A percentile compares a stretch with the other conserved stretches of the same genome.
Evolutionary conservation across 2,329 filamentous ascomycete genomes (phyloP).

Genomic region (Cordyceps pruinosa): DNA sequence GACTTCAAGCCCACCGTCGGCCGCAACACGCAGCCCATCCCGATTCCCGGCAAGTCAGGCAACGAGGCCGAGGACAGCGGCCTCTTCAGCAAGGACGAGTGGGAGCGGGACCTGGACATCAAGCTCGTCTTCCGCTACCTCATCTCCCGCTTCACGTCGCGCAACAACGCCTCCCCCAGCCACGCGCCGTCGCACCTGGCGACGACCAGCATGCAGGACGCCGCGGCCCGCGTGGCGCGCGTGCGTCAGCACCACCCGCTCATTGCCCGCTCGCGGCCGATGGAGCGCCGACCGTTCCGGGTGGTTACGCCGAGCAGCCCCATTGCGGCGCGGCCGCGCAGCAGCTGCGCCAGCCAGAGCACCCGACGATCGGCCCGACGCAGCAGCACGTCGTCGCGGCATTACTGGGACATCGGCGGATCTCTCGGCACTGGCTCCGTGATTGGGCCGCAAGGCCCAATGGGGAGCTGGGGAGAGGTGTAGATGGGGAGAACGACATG

Average conservation of each 20-base stretch:
- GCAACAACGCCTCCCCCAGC: slow-evolving; percentile 30
- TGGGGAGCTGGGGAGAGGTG: slow-evolving; percentile 76
- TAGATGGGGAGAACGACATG: slow-evolving; percentile 32
- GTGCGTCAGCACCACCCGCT: slow-evolving; percentile 87
- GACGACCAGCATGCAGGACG: slow-evolving; percentile 51
- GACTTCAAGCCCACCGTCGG: slow-evolving; percentile 45
- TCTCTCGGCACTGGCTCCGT: slow-evolving; percentile 70
- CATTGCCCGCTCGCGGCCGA: slow-evolving; percentile 50
- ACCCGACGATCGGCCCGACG: slow-evolving; percentile 64
- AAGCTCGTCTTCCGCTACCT: slow-evolving; percentile 88
- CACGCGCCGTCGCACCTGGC: slow-evolving; percentile 31
- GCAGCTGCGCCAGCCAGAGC: slow-evolving; percentile 83
- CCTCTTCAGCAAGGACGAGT: slow-evolving; percentile 66
- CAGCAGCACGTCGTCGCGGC: slow-evolving; percentile 66
- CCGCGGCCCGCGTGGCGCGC: slow-evolving; percentile 70
- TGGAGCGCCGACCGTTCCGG: slow-evolving; percentile 52
- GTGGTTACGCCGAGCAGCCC: slow-evolving; percentile 42
- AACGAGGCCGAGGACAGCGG: slow-evolving; percentile 21
- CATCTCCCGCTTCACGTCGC: slow-evolving; percentile 62
- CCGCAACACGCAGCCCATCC: slow-evolving; percentile 29
- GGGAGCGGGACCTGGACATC: slow-evolving; percentile 88
- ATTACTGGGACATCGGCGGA: slow-evolving; percentile 89
- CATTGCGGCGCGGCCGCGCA: slow-evolving; percentile 40
- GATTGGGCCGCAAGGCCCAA: slow-evolving; percentile 57
- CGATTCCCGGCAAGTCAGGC: slow-evolving; percentile 24